phyloP scores from a whole-genome alignment of 163 green algal genomes.

The Trebouxiophyceae sp. region DNA sequence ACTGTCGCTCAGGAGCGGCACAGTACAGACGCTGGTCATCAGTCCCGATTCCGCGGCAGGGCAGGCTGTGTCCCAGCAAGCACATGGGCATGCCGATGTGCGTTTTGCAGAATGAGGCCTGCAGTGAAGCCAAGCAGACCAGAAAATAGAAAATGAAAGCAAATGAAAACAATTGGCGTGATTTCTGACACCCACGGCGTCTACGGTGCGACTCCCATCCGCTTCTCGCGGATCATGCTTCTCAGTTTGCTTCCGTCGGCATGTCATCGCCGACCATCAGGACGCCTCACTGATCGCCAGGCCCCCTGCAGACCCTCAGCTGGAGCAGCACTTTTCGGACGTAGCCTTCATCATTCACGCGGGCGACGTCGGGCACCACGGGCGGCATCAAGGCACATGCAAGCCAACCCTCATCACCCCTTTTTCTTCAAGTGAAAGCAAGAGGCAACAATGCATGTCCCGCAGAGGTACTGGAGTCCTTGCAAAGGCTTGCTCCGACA shows the following conservation, averaged over 20 bases:
- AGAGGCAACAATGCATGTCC: neutral
- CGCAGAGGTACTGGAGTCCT: constrained; percentile 22
- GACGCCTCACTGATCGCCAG: neutral
- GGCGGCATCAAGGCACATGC: constrained; percentile 14
- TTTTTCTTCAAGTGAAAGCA: neutral
- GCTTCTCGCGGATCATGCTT: neutral
- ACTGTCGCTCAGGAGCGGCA: neutral
- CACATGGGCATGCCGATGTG: no score
- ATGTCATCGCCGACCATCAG: neutral
- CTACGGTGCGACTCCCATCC: neutral
- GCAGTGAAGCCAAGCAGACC: neutral
- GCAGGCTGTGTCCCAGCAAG: no score
- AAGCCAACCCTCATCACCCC: neutral
- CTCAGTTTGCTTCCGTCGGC: no score
- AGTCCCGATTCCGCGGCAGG: neutral
- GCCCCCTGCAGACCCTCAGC: neutral
- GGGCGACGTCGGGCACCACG: constrained; percentile 35
- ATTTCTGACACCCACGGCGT: constrained; percentile 16
- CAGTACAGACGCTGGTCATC: neutral
- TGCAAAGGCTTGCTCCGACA: constrained; percentile 7
- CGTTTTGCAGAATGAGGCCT: no score
- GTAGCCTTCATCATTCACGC: constrained; percentile 26
- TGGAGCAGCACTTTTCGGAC: neutral
- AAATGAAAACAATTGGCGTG: neutral
- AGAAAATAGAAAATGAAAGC: neutral